Percentiles rank a stretch among this genome's conserved stretches.
Conservation (phyloP, 768 basidiomycete species). For the Lactifluus subvellereus region DNA sequence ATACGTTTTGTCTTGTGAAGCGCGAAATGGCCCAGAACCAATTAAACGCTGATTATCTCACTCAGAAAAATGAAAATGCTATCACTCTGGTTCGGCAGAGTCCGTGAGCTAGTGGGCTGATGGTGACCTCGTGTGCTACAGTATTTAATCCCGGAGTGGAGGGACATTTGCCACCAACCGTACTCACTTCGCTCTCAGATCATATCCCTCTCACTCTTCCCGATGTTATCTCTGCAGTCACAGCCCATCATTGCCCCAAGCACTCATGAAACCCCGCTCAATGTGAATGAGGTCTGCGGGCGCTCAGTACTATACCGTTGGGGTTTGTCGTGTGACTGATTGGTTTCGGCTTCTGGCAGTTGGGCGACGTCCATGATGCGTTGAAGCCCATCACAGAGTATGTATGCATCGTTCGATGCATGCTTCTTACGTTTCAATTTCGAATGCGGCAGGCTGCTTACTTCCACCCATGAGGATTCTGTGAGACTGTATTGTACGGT, state of each 20-base stretch:
- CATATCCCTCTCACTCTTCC: background rate
- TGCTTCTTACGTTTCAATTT: slow-evolving; percentile 4
- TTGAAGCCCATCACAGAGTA: slow-evolving; percentile 58
- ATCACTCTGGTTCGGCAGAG: slow-evolving; percentile 2
- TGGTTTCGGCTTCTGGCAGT: slow-evolving; percentile 31
- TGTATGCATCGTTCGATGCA: slow-evolving; percentile 23
- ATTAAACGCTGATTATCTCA: background rate
- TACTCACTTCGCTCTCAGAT: background rate
- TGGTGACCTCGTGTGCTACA: background rate
- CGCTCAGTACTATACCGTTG: background rate
- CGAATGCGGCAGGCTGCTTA: slow-evolving; percentile 39
- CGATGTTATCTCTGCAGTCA: slow-evolving; percentile 14
- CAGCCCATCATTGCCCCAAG: slow-evolving; percentile 1
- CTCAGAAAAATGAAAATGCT: background rate
- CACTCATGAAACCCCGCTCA: background rate
- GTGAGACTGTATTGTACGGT: slow-evolving; percentile 60
- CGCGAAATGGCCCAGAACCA: background rate
- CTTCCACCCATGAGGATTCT: slow-evolving; percentile 38
- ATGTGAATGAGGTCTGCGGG: slow-evolving; percentile 17
- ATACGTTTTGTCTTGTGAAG: background rate
- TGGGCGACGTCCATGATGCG: slow-evolving; percentile 50
- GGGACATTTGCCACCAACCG: slow-evolving; percentile 8
- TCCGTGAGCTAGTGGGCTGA: background rate
- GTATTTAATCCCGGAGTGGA: slow-evolving; percentile 6
- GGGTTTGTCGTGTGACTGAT: slow-evolving; percentile 13